These are phyloP conservation scores for Myxozyma sirexii DNA, from an alignment of 805 yeast genomes.

Conservation along the genomic window DNA sequence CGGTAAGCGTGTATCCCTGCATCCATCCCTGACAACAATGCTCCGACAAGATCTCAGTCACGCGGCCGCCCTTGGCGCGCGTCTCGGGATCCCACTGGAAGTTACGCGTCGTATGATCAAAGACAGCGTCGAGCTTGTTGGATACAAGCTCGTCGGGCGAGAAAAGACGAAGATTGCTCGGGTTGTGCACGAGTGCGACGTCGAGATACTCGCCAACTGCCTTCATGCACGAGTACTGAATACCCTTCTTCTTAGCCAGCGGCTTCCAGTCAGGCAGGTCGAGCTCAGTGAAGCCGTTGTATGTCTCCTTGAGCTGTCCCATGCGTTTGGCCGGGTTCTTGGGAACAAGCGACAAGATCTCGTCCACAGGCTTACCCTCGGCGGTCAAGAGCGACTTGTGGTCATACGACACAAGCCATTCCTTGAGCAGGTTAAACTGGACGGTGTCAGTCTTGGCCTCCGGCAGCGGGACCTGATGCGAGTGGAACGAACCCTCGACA, in stretches of 20 bases:
- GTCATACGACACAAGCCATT: constrained; percentile 31
- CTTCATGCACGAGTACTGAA: constrained; percentile 24
- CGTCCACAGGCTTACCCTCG: constrained; percentile 28
- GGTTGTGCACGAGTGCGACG: constrained; percentile 25
- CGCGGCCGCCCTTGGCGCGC: constrained; percentile 33
- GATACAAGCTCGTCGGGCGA: constrained; percentile 36
- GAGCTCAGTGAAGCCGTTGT: constrained; percentile 27
- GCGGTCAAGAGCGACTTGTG: constrained; percentile 26
- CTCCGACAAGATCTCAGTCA: constrained; percentile 34
- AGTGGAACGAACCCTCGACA: constrained; percentile 34
- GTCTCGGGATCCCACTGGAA: constrained; percentile 33
- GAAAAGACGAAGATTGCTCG: constrained; percentile 28
- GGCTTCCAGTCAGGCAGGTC: constrained; percentile 33
- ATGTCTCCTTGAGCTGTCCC: constrained; percentile 34
- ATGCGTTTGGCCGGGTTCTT: constrained; percentile 23
- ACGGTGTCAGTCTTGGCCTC: constrained; percentile 26
- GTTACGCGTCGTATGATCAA: constrained; percentile 28
- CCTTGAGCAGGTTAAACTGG: constrained; percentile 30
- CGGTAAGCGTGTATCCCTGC: constrained; percentile 35
- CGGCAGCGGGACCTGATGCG: constrained; percentile 36
- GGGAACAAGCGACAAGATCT: constrained; percentile 26
- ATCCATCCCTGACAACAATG: constrained; percentile 36
- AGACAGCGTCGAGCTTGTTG: constrained; percentile 35
- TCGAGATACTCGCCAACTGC: constrained; percentile 32
- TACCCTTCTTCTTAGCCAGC: constrained; percentile 28